Conservation (phyloP, 2,329 filamentous ascomycete genomes). For the Metarhizium anisopliae region DNA sequence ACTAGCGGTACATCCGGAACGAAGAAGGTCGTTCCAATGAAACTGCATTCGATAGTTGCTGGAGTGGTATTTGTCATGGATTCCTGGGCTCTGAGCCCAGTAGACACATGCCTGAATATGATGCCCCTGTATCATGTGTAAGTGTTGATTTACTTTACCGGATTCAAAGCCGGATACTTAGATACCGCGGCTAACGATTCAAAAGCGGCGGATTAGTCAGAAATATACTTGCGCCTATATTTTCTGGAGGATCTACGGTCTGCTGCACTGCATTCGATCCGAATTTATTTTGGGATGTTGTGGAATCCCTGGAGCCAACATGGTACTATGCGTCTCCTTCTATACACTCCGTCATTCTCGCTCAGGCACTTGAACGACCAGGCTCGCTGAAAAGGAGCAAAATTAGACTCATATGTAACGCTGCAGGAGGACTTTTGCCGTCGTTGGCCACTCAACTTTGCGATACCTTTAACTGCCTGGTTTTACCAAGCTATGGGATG, state of each 20-base stretch:
- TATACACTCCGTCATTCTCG: slow-evolving; percentile 46
- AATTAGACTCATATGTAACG: slow-evolving; percentile 46
- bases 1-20: slow-evolving; percentile 49
- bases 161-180: background rate
- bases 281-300: slow-evolving; percentile 46
- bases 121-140: slow-evolving; percentile 51
- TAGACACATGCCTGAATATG: slow-evolving; percentile 47
- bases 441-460: slow-evolving; percentile 38
- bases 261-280: slow-evolving; percentile 46
- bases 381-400: slow-evolving; percentile 30
- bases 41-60: slow-evolving; percentile 38
- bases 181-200: slow-evolving; percentile 1
- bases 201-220: slow-evolving; percentile 40
- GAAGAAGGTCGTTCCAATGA: slow-evolving; percentile 49
- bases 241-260: slow-evolving; percentile 44
- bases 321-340: slow-evolving; percentile 52
- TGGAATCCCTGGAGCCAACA: slow-evolving; percentile 36
- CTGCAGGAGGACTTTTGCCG: slow-evolving; percentile 43
- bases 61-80: slow-evolving; percentile 44
- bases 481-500: slow-evolving; percentile 51
- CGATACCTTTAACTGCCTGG: slow-evolving; percentile 40
- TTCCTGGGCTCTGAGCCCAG: slow-evolving; percentile 38
- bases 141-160: slow-evolving; percentile 14
- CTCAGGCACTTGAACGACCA: slow-evolving; percentile 30
- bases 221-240: slow-evolving; percentile 45